phyloP scores from a whole-genome alignment of 768 basidiomycete genomes.

The Fomitopsis pulvina region DNA sequence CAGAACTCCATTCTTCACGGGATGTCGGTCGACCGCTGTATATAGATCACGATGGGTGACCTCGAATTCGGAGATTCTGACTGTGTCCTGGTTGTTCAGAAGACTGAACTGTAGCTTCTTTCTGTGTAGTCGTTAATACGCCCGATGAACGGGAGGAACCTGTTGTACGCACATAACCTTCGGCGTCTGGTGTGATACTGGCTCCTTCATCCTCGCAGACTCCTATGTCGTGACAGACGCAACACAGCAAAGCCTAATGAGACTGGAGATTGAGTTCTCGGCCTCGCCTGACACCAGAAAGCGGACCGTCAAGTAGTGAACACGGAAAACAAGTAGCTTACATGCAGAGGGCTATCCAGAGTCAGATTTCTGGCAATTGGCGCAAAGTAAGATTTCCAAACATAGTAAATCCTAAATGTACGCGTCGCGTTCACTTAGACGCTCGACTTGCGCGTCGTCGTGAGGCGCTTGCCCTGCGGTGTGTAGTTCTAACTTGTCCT shows the following conservation, averaged over 20 bases:
- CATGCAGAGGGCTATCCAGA: not conserved
- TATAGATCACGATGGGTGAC: slow-evolving; percentile 92
- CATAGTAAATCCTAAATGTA: not conserved
- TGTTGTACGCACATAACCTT: slow-evolving; percentile 64
- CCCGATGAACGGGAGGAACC: not conserved
- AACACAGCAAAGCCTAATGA: too few species aligned
- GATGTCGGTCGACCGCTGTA: slow-evolving; percentile 72
- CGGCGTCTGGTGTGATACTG: slow-evolving; percentile 70
- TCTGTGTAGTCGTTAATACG: slow-evolving; percentile 32
- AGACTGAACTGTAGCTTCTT: slow-evolving; percentile 96
- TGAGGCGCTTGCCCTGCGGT: not conserved
- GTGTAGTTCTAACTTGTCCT: not conserved
- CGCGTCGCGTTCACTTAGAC: slow-evolving; percentile 6
- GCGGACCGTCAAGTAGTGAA: not conserved
- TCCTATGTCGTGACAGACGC: too few species aligned
- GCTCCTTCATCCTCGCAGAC: slow-evolving; percentile 59
- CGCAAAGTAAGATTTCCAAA: not conserved
- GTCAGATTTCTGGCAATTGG: not conserved
- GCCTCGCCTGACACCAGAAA: too few species aligned
- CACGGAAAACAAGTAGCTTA: not conserved
- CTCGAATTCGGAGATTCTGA: slow-evolving; percentile 94
- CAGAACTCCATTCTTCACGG: slow-evolving; percentile 87
- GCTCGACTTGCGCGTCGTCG: slow-evolving; percentile 6
- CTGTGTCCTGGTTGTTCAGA: slow-evolving; percentile 90
- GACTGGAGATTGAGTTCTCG: too few species aligned